Evolutionary conservation across 1,284 basidiomycete genomes (phyloP), one percentile per base, ranked within the genome.

Genomic region (Kwoniella shivajii): DNA sequence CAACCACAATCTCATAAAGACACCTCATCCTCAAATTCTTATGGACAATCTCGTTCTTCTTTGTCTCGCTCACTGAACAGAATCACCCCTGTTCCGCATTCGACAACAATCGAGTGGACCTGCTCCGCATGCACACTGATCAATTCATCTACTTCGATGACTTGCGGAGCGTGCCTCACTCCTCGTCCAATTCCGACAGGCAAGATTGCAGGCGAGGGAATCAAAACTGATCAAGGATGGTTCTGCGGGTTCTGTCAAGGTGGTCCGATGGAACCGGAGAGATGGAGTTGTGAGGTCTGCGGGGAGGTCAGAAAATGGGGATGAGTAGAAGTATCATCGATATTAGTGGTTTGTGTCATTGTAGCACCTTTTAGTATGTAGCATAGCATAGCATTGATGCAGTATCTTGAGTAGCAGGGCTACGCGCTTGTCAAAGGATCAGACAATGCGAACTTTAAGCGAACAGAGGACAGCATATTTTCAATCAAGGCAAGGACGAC

Each of bases 271-370:
- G 81, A 83, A 3, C 82, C 84, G 64, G 82, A 85, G 26, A 84
- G 85, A 61, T 91, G 88, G 89, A 86, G 84, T 51, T 92, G 90
- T 77, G 73, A 77, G 14, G 82, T 81, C 59, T 92, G 90, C 68
- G 88, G 88, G 10, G 76, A 79, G 37, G 80, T 90, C 58, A 89
- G 89, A 74, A 72, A 76, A 29, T 74, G 66, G 65, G 75, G 74
- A 5, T 76, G 52, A 58, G n/a, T n/a, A 16, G 38, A 14, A 14
- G 27, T 26, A n/a, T n/a, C n/a, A n/a, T n/a, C n/a, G n/a, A n/a
- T n/a, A n/a, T n/a, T n/a, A n/a, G n/a, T n/a, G n/a, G n/a, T n/a
- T n/a, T n/a, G n/a, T n/a, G n/a, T n/a, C n/a, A n/a, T n/a, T n/a
- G n/a, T n/a, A n/a, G n/a, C n/a, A n/a, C n/a, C n/a, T n/a, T n/a